These are phyloP conservation scores for Metschnikowia gelsemii DNA, from an alignment of 805 yeast genomes.

Conservation along the genomic window DNA sequence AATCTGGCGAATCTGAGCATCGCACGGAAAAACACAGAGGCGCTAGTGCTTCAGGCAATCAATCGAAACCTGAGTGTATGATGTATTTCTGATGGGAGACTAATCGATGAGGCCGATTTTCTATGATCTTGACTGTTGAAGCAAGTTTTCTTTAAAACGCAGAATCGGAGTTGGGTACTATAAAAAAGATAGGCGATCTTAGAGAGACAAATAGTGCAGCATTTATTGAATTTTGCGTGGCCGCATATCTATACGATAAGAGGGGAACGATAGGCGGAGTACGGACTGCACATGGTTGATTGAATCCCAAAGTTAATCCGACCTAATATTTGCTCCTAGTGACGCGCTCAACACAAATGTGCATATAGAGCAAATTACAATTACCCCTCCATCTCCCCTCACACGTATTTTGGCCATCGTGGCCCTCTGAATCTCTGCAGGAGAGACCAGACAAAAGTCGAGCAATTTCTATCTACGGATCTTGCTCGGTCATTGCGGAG, in stretches of 20 bases:
- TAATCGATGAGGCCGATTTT: background rate
- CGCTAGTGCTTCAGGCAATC: background rate
- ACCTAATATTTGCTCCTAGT: constrained; percentile 1
- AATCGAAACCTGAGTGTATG: no score
- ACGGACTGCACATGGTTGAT: constrained; percentile 11
- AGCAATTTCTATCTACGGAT: no score
- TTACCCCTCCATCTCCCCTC: constrained; percentile 16
- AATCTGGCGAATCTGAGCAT: constrained; percentile 21
- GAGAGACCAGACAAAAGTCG: no score
- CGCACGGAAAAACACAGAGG: constrained; percentile 5
- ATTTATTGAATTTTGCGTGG: constrained; percentile 4
- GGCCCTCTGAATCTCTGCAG: background rate
- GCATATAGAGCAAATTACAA: constrained; percentile 4
- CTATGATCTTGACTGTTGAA: constrained; percentile 6
- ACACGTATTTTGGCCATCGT: constrained; percentile 3
- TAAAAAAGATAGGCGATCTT: background rate
- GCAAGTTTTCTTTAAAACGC: constrained; percentile 1
- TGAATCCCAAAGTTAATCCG: constrained; percentile 15
- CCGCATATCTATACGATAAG: constrained; percentile 16
- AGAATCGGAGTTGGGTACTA: background rate
- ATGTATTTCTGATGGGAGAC: no score
- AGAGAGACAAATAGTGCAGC: background rate
- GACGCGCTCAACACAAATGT: constrained; percentile 13
- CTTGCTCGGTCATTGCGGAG: background rate
- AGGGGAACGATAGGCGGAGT: constrained; percentile 17